phyloP scores from a whole-genome alignment of 1,284 basidiomycete species.

The Malassezia dermatis region DNA sequence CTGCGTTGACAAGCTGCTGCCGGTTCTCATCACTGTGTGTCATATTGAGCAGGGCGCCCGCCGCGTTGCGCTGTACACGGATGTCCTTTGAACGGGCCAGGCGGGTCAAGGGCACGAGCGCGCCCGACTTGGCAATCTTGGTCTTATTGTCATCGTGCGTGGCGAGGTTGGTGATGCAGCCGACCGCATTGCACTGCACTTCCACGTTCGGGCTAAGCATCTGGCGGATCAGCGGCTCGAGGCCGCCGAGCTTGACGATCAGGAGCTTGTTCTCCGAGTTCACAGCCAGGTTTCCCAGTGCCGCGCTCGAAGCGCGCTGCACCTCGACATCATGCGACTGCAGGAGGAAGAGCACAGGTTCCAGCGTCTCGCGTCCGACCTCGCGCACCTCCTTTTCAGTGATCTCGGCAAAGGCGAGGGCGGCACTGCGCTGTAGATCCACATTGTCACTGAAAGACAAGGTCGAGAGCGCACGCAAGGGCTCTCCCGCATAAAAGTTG shows the following conservation, averaged over 20 bases:
- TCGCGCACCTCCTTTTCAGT: slow-evolving; percentile 98
- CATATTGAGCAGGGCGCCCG: slow-evolving; percentile 96
- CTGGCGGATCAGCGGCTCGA: slow-evolving; percentile 94
- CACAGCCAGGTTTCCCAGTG: slow-evolving; percentile 95
- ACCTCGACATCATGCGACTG: slow-evolving; percentile 98
- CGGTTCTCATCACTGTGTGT: slow-evolving; percentile 94
- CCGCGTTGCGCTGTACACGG: slow-evolving; percentile 97
- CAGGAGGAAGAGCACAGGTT: slow-evolving; percentile 93
- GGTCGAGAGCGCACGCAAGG: slow-evolving; percentile 84
- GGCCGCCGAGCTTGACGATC: slow-evolving; percentile 92
- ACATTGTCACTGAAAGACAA: slow-evolving; percentile 99
- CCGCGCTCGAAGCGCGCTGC: slow-evolving; percentile 92
- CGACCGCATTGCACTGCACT: slow-evolving; percentile 99
- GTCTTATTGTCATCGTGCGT: slow-evolving; percentile 99
- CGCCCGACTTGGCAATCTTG: slow-evolving; percentile 98
- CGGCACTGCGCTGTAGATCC: slow-evolving; percentile 92
- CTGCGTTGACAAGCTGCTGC: slow-evolving; percentile 95
- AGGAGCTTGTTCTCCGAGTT: slow-evolving; percentile 99
- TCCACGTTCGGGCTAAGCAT: slow-evolving; percentile 99
- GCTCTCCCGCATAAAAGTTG: slow-evolving; percentile 54
- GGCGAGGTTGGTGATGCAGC: slow-evolving; percentile 96
- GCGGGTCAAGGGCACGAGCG: slow-evolving; percentile 87
- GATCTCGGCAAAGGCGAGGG: slow-evolving; percentile 96
- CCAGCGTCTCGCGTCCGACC: slow-evolving; percentile 90
- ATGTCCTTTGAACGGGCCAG: slow-evolving; percentile 97